Evolutionary conservation across 805 yeast genomes (phyloP).

Genomic region (Candida pini): DNA sequence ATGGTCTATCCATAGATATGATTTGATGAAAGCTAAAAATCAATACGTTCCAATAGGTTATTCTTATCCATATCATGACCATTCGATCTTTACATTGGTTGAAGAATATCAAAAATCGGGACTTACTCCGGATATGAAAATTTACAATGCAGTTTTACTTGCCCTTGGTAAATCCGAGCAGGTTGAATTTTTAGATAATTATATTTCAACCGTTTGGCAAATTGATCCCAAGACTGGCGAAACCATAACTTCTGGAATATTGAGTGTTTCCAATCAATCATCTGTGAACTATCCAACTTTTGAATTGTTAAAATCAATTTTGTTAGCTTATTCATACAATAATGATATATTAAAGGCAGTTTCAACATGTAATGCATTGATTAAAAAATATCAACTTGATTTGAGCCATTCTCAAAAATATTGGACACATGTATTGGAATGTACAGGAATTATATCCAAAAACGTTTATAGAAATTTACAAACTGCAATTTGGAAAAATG

Average conservation of each 20-base stretch:
- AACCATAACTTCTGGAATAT: conserved; percentile 2
- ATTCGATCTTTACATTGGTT: conserved; percentile 11
- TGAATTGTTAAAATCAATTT: conserved; percentile 20
- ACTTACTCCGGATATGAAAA: conserved; percentile 16
- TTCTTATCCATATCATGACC: conserved; percentile 11
- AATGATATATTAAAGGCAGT: conserved; percentile 25
- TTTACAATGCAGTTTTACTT: conserved; percentile 21
- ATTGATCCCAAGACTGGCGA: conserved; percentile 8
- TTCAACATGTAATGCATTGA: conserved; percentile 17
- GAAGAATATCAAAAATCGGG: conserved; percentile 13
- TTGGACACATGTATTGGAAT: conserved; percentile 24
- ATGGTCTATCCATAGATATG: conserved; percentile 22
- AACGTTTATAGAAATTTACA: conserved; percentile 18
- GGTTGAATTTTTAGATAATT: conserved; percentile 17
- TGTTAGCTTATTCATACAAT: conserved; percentile 27
- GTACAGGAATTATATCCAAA: conserved; percentile 18
- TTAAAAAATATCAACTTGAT: conserved; percentile 18
- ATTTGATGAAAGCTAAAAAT: conserved; percentile 10
- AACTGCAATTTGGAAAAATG: conserved; percentile 13
- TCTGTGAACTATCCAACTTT: conserved; percentile 23
- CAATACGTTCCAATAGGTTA: conserved; percentile 7
- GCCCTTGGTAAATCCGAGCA: conserved; percentile 26
- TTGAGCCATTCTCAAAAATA: conserved; percentile 15
- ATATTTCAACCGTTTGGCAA: conserved; percentile 26
- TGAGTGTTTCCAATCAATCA: conserved; percentile 2